Base-by-base conservation (phyloP, 2,329 filamentous ascomycete genomes). In the Botryotinia narcissicola region DNA sequence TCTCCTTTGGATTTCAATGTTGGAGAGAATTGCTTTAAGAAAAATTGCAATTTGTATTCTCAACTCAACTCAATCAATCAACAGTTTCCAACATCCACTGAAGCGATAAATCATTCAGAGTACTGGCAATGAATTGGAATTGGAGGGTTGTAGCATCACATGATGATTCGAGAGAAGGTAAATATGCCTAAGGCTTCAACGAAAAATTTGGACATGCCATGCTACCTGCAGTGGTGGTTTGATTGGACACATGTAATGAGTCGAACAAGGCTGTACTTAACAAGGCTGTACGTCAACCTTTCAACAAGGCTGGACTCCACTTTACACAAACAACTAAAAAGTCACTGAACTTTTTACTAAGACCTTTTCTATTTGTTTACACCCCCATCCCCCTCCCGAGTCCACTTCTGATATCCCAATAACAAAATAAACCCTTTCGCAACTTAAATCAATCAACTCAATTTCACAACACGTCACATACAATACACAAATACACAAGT, bases 311-410 rank as follows among this genome's bases (percentile, higher is more conserved):
- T 51, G 44, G 3, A 40, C 46, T 54, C 46, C 32, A 37, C 46
- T 40, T 48, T 12, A 29, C 51, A 57, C n/a, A 9, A 18, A 54
- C 51, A 54, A 29, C 14, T 54, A 18, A n/a, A 29, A 61, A n/a
- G 59, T 18, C 29, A 25, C 42, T 32, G 29, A 37, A 35, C 42
- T 48, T 64, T 66, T 66, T 35, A 16, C 25, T 37, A 66, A 32
- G 29, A 20, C n/a, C 20, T 37, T 67, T 51, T 37, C 32, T 40
- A 68, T 40, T 67, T 68, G 48, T 68, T 68, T 68, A 68, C 46
- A 51, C 32, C 59, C 12, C 6, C 20, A 48, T 42, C 29, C 25
- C 61, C 22, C 32, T 46, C 44, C 20, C 48, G 51, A 67, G 46
- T 67, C 64, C 64, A 40, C 48, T 57, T 57, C 60, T 29, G 25